A percentile compares a stretch with the other conserved stretches of the same genome.
phyloP scores from a whole-genome alignment of 2,329 filamentous ascomycete genomes.

The Sporothrix protearum region DNA sequence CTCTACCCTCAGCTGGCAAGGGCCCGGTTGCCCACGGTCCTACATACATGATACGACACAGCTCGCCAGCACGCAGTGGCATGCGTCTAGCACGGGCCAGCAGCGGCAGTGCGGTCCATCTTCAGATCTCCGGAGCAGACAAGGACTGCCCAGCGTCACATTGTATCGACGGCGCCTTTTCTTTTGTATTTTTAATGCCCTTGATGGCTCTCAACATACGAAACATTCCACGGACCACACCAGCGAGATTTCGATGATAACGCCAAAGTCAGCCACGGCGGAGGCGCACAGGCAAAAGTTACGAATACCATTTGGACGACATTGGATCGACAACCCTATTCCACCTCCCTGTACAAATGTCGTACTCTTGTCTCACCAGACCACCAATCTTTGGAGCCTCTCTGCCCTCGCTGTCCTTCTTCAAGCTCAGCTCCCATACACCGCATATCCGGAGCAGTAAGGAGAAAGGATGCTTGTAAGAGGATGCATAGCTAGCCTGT shows the following conservation, averaged over 20 bases:
- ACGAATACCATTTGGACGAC: background rate
- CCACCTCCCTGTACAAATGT: background rate
- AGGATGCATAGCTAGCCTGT: conserved; percentile 3
- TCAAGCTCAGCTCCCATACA: conserved; percentile 6
- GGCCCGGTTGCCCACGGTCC: background rate
- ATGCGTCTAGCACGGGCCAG: conserved; percentile 11
- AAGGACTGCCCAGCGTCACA: background rate
- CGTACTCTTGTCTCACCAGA: background rate
- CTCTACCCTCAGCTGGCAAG: background rate
- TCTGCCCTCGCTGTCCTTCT: background rate
- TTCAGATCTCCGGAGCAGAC: background rate
- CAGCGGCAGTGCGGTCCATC: background rate
- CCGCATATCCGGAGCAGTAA: conserved; percentile 2
- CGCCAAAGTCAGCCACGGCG: background rate
- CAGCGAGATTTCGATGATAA: background rate
- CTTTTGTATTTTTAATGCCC: background rate
- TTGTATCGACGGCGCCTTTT: background rate
- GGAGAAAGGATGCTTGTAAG: background rate
- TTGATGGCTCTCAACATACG: background rate
- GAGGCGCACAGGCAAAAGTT: background rate
- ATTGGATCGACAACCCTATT: background rate
- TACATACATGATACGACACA: background rate
- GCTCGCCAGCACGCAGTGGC: background rate
- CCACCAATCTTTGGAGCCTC: background rate
- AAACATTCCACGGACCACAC: background rate